Conservation (phyloP, 768 basidiomycete species). For the Floccularia luteovirens region DNA sequence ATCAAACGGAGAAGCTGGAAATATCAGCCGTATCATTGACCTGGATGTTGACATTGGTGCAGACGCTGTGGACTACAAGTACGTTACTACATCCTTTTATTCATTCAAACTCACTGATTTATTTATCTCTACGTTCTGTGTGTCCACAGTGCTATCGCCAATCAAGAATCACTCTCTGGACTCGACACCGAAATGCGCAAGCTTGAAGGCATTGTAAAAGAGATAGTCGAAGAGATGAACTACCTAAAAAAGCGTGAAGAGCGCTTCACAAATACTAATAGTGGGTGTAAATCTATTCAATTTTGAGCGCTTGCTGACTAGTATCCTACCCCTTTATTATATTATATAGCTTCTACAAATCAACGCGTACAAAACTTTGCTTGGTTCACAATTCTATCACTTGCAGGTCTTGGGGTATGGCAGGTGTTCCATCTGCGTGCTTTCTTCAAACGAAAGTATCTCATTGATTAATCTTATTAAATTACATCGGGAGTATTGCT, state of each 20-base stretch:
- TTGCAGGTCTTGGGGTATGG: slow-evolving; percentile 83
- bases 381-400: slow-evolving; percentile 75
- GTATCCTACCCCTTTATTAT: too few species aligned
- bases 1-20: slow-evolving; percentile 28
- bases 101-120: neutral
- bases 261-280: slow-evolving; percentile 80
- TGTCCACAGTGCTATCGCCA: slow-evolving; percentile 81
- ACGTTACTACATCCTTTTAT: slow-evolving; percentile 17
- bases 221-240: slow-evolving; percentile 88
- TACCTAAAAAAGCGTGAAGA: slow-evolving; percentile 91
- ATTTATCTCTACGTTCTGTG: slow-evolving; percentile 2
- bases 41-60: slow-evolving; percentile 97
- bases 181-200: slow-evolving; percentile 99
- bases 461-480: slow-evolving; percentile 85
- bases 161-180: slow-evolving; percentile 92
- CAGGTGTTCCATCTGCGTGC: slow-evolving; percentile 91
- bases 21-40: slow-evolving; percentile 69
- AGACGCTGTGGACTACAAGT: slow-evolving; percentile 99
- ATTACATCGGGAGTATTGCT: too few species aligned
- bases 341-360: slow-evolving; percentile 88
- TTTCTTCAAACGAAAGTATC: slow-evolving; percentile 95
- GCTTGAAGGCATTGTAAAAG: slow-evolving; percentile 89
- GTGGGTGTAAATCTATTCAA: too few species aligned
- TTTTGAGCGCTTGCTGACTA: too few species aligned
- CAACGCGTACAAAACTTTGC: slow-evolving; percentile 88